Conservation (phyloP, 1,284 basidiomycete species). For the Neotropicomus parvogracilis region DNA sequence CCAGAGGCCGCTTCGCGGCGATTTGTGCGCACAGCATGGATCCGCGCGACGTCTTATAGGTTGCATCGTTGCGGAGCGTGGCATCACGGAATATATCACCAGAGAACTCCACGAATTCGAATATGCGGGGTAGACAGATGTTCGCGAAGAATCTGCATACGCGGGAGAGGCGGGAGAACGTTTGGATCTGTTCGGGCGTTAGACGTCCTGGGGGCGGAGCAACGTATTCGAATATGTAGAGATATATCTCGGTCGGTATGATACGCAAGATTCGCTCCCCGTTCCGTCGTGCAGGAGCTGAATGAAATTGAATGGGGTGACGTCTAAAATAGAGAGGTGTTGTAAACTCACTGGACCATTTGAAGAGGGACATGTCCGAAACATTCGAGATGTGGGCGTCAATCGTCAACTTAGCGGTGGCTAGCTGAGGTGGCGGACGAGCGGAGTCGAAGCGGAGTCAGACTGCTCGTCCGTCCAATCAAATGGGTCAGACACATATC, state of each 20-base stretch:
- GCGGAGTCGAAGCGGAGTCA: no score
- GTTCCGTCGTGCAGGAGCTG: conserved; percentile 22
- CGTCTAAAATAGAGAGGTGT: neutral
- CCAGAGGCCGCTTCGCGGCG: conserved; percentile 11
- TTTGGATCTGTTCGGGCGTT: conserved; percentile 10
- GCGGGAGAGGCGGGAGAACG: conserved; percentile 34
- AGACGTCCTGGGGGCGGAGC: neutral
- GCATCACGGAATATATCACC: conserved; percentile 4
- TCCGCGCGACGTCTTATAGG: neutral
- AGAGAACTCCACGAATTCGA: conserved; percentile 31
- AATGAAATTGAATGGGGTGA: neutral
- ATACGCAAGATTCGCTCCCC: conserved; percentile 5
- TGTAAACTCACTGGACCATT: conserved; percentile 16
- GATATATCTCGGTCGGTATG: conserved; percentile 38
- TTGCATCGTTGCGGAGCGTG: neutral
- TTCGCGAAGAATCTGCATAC: conserved; percentile 45
- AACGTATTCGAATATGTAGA: conserved; percentile 36
- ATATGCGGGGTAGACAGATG: conserved; percentile 36
- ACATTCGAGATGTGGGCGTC: no score
- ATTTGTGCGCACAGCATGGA: conserved; percentile 17
- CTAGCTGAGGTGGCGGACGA: no score
- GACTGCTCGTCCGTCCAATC: no score
- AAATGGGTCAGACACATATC: no score
- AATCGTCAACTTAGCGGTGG: no score
- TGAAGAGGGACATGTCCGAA: neutral